These are phyloP conservation scores for Oidium heveae DNA, from an alignment of 2,329 filamentous ascomycete genomes.

Conservation along the genomic window DNA sequence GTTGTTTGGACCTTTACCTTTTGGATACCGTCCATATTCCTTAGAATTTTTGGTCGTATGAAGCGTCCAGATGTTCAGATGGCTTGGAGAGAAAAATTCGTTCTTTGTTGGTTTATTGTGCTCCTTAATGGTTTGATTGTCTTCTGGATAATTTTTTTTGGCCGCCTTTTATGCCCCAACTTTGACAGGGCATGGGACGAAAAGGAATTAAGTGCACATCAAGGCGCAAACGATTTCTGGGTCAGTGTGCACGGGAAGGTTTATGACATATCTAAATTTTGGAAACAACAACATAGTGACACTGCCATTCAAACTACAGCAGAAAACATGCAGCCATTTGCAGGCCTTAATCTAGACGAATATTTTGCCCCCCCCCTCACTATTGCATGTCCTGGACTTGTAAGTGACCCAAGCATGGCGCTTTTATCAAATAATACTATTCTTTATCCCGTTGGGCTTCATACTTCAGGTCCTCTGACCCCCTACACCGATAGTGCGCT, in stretches of 20 bases:
- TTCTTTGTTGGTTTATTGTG: constrained; percentile 56
- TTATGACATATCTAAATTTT: constrained; percentile 82
- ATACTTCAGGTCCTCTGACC: constrained; percentile 42
- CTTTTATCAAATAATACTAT: constrained; percentile 42
- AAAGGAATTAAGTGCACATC: constrained; percentile 43
- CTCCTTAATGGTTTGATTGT: constrained; percentile 59
- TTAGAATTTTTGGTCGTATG: constrained; percentile 75
- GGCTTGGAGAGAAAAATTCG: constrained; percentile 90
- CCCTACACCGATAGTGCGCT: constrained; percentile 31
- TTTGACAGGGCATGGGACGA: constrained; percentile 68
- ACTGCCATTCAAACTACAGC: constrained; percentile 31
- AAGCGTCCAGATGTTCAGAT: constrained; percentile 88
- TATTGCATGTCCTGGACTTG: constrained; percentile 49
- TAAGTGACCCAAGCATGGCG: constrained; percentile 27
- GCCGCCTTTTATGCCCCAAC: constrained; percentile 67
- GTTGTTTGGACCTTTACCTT: constrained; percentile 74
- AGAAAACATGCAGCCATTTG: constrained; percentile 49
- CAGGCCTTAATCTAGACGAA: constrained; percentile 52
- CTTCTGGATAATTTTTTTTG: constrained; percentile 83
- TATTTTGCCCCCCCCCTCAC: constrained; percentile 66
- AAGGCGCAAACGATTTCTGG: constrained; percentile 53
- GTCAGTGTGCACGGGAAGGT: constrained; percentile 73
- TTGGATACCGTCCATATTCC: constrained; percentile 72
- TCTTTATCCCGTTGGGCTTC: constrained; percentile 26
- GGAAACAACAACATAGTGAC: constrained; percentile 64